Evolutionary conservation across 1,284 basidiomycete genomes (phyloP), one percentile per base, ranked within the genome.

Genomic region (Boletus semigastroideus): DNA sequence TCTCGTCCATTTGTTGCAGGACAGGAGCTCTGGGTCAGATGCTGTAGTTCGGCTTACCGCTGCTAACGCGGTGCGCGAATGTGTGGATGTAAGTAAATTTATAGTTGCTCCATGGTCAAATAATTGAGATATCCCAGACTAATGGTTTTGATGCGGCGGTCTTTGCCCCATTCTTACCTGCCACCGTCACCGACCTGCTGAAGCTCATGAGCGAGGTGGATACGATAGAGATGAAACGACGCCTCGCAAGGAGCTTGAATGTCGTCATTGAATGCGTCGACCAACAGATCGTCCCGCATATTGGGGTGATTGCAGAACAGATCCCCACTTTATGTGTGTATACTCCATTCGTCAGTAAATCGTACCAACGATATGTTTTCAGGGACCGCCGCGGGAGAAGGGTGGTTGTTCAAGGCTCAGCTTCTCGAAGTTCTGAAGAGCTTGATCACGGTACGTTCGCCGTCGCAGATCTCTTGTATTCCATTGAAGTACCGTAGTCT

Each of bases 11-110:
- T 78, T 95, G 16, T 67, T 95, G 39, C 74, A 78, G 46, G 84
- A 91, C 59, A 80, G 81, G 37, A 79, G 83, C 10, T 73, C 78
- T 20, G 83, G 87, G 7, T 83, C 88, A 8, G 92, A 95, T 64
- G 74, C 79, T 31, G 92, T 92, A 14, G 92, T 96, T 40, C 83
- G 91, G 22, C 73, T 95, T 19, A 90, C 90, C 2, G 86, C 92
- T 28, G 87, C 89, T 0, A 75, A 80, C 22, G 84, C 92, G 1
- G 66, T 95, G 25, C 78, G 82, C 48, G 86, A 92, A 66, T 90
- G 90, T 60, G 80, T 94, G 20, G 87, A 94, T 68, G 92, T 94
- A 70, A 61, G 89, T 72, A 17, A 46, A 46, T 30, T n/a, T 31
- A 39, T 16, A 20, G 17, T 10, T 44, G 12, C 22, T 7, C 10